These are phyloP conservation scores for Leccinum broughii DNA, from an alignment of 768 basidiomycete genomes.

Conservation along the genomic window DNA sequence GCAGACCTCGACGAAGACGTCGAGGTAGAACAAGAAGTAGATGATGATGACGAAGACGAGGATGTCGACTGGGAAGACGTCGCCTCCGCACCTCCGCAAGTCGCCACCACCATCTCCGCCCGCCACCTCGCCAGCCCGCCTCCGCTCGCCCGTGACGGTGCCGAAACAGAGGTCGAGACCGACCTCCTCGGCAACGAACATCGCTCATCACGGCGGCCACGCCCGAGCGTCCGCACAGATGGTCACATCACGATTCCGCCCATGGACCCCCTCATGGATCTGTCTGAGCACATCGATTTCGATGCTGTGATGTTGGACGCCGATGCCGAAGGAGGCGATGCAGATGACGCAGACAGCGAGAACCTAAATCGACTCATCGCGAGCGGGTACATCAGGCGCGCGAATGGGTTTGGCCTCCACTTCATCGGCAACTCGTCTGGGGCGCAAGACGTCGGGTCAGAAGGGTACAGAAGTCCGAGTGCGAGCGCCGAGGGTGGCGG, in stretches of 20 bases:
- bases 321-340: constrained; percentile 14
- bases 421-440: constrained; percentile 14
- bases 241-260: constrained; percentile 20
- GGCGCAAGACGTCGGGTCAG: constrained; percentile 21
- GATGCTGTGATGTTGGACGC: constrained; percentile 33
- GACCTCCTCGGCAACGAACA: constrained; percentile 21
- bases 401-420: constrained; percentile 19
- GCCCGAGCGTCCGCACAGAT: constrained; percentile 29
- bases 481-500: constrained; percentile 17
- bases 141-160: constrained; percentile 30
- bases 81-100: background rate
- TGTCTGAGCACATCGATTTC: constrained; percentile 12
- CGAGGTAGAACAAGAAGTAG: constrained; percentile 57
- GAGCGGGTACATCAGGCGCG: background rate
- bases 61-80: constrained; percentile 28
- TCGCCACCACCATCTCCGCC: background rate
- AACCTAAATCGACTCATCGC: constrained; percentile 8
- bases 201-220: constrained; percentile 16
- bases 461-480: constrained; percentile 21
- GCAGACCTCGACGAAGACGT: constrained; percentile 96
- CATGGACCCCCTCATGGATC: constrained; percentile 11
- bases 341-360: constrained; percentile 13
- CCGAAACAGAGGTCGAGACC: constrained; percentile 35
- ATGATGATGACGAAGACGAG: constrained; percentile 31
- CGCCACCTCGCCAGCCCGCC: constrained; percentile 26